Conservation (phyloP, 257 asterid genomes). For the Anisodus acutangulus region DNA sequence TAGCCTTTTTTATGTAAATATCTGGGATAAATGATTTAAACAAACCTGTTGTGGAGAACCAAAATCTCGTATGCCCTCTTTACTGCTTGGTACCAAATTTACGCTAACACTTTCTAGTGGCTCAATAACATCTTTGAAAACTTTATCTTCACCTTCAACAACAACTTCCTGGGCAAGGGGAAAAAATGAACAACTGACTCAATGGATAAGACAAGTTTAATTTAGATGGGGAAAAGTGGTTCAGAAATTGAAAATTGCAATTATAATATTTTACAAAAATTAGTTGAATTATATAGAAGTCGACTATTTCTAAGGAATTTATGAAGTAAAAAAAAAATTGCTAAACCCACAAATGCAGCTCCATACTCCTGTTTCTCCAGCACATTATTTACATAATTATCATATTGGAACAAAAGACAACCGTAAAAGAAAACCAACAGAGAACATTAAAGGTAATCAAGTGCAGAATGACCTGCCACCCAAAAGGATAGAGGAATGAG, state of each 20-base stretch:
- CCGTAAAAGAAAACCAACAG: neutral
- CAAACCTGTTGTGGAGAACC: conserved; percentile 87
- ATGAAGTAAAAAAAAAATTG: conserved; percentile 11
- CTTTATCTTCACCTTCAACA: conserved; percentile 95
- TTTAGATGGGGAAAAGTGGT: neutral
- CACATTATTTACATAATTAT: neutral
- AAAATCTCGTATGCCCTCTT: conserved; percentile 82
- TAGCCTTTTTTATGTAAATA: neutral
- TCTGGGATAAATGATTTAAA: neutral
- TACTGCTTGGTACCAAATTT: conserved; percentile 74
- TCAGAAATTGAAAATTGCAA: neutral
- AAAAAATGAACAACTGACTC: neutral
- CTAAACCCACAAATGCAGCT: conserved; percentile 14
- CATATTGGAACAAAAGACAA: conserved; percentile 1
- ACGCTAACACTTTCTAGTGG: conserved; percentile 93
- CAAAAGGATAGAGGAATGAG: conserved; percentile 80
- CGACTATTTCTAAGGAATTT: neutral
- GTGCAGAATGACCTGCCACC: conserved; percentile 74
- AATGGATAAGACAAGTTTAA: conserved; percentile 10
- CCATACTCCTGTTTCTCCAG: neutral
- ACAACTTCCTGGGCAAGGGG: conserved; percentile 62
- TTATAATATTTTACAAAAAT: neutral
- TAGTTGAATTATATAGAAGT: neutral
- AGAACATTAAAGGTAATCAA: neutral
- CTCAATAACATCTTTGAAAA: conserved; percentile 92